Percentiles rank a stretch among this genome's conserved stretches.
phyloP scores from a whole-genome alignment of 2,329 filamentous ascomycete species.

The Fusarium mundagurra region DNA sequence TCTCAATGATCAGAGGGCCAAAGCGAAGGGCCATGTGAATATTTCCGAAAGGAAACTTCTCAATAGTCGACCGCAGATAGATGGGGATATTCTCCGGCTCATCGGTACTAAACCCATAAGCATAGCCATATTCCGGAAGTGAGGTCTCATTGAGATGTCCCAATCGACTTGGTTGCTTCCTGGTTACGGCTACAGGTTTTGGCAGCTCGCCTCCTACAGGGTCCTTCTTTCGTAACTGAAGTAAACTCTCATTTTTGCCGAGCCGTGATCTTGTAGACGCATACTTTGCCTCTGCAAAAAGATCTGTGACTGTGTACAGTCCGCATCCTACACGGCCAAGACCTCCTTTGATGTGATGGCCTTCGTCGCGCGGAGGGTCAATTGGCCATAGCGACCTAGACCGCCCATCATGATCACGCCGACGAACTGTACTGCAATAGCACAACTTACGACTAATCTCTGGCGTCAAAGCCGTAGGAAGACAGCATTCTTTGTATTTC shows the following conservation, averaged over 20 bases:
- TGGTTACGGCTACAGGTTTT: not conserved
- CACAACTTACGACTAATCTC: slow-evolving; percentile 41
- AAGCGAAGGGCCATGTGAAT: slow-evolving; percentile 51
- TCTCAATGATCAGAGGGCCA: slow-evolving; percentile 52
- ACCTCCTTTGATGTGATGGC: slow-evolving; percentile 21
- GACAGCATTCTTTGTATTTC: slow-evolving; percentile 48
- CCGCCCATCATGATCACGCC: slow-evolving; percentile 31
- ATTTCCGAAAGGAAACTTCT: slow-evolving; percentile 47
- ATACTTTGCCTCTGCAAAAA: slow-evolving; percentile 41
- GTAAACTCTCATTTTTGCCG: slow-evolving; percentile 13
- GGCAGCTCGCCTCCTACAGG: not conserved
- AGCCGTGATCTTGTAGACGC: slow-evolving; percentile 10
- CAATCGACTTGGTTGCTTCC: not conserved
- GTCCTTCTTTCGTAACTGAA: slow-evolving; percentile 3
- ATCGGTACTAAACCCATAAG: slow-evolving; percentile 23
- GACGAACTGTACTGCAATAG: slow-evolving; percentile 32
- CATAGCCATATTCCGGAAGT: slow-evolving; percentile 32
- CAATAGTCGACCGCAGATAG: slow-evolving; percentile 40
- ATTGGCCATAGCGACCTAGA: slow-evolving; percentile 31
- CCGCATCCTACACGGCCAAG: slow-evolving; percentile 4
- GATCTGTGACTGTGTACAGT: slow-evolving; percentile 16
- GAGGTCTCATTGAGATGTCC: slow-evolving; percentile 14
- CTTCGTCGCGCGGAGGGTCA: not conserved
- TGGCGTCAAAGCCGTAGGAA: slow-evolving; percentile 40
- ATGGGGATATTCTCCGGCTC: slow-evolving; percentile 40